These are phyloP conservation scores for Botrytis porri DNA, from an alignment of 2,329 filamentous ascomycete species.

Conservation along the genomic window DNA sequence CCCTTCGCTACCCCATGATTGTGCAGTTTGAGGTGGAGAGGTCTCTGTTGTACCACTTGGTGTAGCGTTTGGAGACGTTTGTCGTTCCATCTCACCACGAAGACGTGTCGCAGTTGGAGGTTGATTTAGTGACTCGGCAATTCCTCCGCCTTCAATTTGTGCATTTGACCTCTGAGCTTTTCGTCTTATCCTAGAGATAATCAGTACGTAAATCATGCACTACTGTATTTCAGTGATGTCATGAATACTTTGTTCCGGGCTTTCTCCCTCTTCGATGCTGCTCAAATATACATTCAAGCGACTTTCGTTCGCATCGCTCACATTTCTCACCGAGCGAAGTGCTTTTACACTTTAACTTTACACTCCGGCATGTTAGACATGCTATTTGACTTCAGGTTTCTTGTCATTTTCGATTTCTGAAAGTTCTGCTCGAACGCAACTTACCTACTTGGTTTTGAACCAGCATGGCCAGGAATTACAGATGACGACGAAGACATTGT, in stretches of 20 bases:
- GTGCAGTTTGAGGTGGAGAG: not conserved
- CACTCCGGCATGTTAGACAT: slow-evolving; percentile 41
- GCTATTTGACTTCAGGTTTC: slow-evolving; percentile 29
- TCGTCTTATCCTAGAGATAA: not conserved
- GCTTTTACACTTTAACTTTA: slow-evolving; percentile 42
- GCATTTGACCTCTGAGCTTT: not conserved
- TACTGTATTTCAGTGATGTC: not conserved
- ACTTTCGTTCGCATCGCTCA: slow-evolving; percentile 41
- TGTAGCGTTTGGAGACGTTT: not conserved
- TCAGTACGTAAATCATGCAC: not conserved
- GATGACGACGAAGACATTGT: not conserved
- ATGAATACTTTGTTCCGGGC: slow-evolving; percentile 38
- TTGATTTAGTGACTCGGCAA: not conserved
- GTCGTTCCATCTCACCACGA: not conserved
- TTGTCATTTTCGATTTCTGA: not conserved
- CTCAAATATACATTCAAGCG: slow-evolving; percentile 41
- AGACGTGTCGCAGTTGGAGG: not conserved
- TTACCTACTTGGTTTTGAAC: not conserved
- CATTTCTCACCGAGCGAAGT: slow-evolving; percentile 34
- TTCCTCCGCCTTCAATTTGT: not conserved
- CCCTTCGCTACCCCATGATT: slow-evolving; percentile 16
- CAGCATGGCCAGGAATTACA: not conserved
- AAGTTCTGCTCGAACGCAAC: not conserved
- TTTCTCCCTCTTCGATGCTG: slow-evolving; percentile 43
- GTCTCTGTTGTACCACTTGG: not conserved